Conservation (phyloP, 176 grass and related monocot genomes). For the Olyra latifolia region DNA sequence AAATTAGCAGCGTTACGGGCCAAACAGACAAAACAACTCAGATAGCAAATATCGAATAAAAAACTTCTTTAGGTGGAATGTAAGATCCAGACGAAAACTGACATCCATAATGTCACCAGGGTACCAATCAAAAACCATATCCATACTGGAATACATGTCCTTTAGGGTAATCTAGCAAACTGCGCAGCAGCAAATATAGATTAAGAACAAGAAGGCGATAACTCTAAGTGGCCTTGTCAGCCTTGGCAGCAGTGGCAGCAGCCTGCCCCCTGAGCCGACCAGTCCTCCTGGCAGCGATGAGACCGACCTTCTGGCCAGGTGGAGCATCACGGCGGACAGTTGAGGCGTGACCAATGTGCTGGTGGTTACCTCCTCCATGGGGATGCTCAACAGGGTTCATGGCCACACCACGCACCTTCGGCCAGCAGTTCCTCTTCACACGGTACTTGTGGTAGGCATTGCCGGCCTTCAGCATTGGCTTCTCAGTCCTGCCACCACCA, state of each 20-base stretch:
- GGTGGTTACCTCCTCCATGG: constrained; percentile 96
- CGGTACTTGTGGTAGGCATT: constrained; percentile 97
- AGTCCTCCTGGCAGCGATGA: constrained; percentile 90
- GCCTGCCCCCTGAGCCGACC: constrained; percentile 87
- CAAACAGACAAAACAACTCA: not conserved
- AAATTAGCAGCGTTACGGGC: not conserved
- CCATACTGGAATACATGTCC: constrained; percentile 38
- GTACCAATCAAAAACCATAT: constrained; percentile 24
- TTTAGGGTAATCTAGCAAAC: constrained; percentile 35
- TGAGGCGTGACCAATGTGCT: constrained; percentile 94
- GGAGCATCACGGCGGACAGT: constrained; percentile 86
- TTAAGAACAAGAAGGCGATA: not conserved
- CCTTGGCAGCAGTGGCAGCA: constrained; percentile 75
- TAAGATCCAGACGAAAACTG: constrained; percentile 32
- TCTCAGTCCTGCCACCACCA: constrained; percentile 91
- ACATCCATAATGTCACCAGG: constrained; percentile 29
- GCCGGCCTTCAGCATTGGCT: constrained; percentile 79
- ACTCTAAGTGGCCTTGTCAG: constrained; percentile 77
- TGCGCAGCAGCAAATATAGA: constrained; percentile 2
- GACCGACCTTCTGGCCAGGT: constrained; percentile 90
- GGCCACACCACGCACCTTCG: constrained; percentile 98
- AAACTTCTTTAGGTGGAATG: constrained; percentile 33
- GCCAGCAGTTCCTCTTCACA: constrained; percentile 93
- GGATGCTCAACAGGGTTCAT: constrained; percentile 99
- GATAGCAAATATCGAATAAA: constrained; percentile 21